Evolutionary conservation across 2,329 filamentous ascomycete genomes (phyloP).

Genomic region (Fusarium buxicola): DNA sequence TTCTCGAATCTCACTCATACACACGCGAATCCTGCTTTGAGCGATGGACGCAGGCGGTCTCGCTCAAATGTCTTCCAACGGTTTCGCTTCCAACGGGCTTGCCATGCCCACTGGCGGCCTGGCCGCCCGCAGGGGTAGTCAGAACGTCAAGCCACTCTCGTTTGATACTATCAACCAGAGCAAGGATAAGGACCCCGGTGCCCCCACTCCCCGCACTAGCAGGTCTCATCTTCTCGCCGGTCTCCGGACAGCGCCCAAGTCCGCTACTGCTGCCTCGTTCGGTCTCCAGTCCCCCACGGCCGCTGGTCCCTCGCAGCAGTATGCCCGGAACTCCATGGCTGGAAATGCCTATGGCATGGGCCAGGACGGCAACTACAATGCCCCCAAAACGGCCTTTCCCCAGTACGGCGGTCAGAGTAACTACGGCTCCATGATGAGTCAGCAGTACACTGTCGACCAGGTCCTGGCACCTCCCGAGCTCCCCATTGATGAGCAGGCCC

Average conservation of each 20-base stretch:
- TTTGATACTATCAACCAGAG: conserved; percentile 79
- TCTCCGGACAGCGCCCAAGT: conserved; percentile 93
- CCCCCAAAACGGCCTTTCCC: conserved; percentile 69
- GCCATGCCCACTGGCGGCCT: conserved; percentile 83
- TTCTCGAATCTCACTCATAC: conserved; percentile 22
- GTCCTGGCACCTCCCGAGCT: conserved; percentile 86
- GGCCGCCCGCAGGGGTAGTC: conserved; percentile 84
- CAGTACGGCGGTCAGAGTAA: conserved; percentile 55
- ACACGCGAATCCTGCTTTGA: conserved; percentile 50
- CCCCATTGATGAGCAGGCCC: conserved; percentile 75
- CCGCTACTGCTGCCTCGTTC: conserved; percentile 76
- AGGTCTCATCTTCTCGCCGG: conserved; percentile 94
- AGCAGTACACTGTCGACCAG: conserved; percentile 84
- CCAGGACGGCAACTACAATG: conserved; percentile 59
- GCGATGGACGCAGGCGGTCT: conserved; percentile 97
- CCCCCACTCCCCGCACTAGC: conserved; percentile 89
- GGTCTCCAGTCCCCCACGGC: conserved; percentile 72
- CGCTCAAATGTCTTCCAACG: conserved; percentile 97
- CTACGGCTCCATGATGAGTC: conserved; percentile 51
- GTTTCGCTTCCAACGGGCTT: conserved; percentile 77
- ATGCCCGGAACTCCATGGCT: conserved; percentile 58
- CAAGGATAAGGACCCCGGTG: conserved; percentile 72
- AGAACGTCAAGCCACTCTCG: conserved; percentile 90
- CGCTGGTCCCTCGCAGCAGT: conserved; percentile 54
- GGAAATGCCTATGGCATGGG: conserved; percentile 59